Conservation (phyloP, 495 filamentous ascomycete species). For the Cercophora sp. region DNA sequence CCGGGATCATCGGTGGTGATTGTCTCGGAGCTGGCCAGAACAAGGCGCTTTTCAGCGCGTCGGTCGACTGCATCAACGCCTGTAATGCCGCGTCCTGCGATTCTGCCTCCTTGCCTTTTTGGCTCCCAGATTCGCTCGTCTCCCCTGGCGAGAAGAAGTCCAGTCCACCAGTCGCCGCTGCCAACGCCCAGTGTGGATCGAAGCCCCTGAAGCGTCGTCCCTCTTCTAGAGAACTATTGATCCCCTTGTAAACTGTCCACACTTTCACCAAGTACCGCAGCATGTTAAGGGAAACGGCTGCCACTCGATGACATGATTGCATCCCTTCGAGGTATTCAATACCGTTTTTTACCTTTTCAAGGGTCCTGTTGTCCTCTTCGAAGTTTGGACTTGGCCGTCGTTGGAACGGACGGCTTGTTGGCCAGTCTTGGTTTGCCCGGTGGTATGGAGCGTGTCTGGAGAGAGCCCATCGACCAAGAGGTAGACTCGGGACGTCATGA, state of each 20-base stretch:
- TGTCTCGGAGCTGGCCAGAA: conserved; percentile 55
- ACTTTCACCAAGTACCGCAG: conserved; percentile 48
- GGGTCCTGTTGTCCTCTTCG: conserved; percentile 37
- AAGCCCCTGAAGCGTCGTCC: conserved; percentile 1
- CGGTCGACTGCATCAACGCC: conserved; percentile 9
- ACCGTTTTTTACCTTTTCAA: not conserved
- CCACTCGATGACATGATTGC: conserved; percentile 55
- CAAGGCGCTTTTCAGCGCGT: conserved; percentile 37
- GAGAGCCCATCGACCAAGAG: conserved; percentile 40
- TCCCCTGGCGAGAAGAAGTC: conserved; percentile 50
- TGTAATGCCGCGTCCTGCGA: conserved; percentile 4
- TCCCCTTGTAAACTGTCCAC: conserved; percentile 51
- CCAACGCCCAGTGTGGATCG: conserved; percentile 19
- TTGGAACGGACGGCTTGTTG: conserved; percentile 22
- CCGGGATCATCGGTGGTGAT: conserved; percentile 41
- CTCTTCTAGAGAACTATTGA: conserved; percentile 17
- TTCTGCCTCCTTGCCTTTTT: not conserved
- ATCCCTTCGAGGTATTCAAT: conserved; percentile 45
- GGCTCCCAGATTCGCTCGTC: conserved; percentile 14
- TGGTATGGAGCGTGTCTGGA: not conserved
- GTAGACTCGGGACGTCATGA: conserved; percentile 55
- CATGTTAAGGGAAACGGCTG: conserved; percentile 53
- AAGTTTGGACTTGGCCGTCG: conserved; percentile 25
- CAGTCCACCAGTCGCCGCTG: conserved; percentile 36
- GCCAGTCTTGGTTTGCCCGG: conserved; percentile 8